phyloP scores from a whole-genome alignment of 2,329 filamentous ascomycete genomes.

The Dactylellina cionopaga region DNA sequence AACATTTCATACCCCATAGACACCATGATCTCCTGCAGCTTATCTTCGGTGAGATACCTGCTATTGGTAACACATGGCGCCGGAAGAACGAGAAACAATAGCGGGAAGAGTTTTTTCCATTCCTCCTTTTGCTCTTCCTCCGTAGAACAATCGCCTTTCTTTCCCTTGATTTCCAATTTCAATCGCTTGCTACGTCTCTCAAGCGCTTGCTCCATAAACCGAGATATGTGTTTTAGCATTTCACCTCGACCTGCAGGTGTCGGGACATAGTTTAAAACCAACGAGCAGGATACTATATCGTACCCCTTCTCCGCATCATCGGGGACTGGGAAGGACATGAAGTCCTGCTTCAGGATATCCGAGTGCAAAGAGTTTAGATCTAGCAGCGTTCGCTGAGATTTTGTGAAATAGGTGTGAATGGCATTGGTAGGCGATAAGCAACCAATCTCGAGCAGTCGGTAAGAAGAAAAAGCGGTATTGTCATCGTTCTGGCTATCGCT shows the following conservation, averaged over 20 bases:
- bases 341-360: constrained; percentile 87
- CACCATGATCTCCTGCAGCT: constrained; percentile 77
- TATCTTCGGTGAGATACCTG: constrained; percentile 80
- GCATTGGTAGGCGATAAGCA: constrained; percentile 85
- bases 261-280: constrained; percentile 95
- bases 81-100: constrained; percentile 88
- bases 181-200: constrained; percentile 2
- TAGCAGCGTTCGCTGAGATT: constrained; percentile 72
- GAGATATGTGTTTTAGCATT: constrained; percentile 80
- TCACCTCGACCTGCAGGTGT: constrained; percentile 77
- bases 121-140: constrained; percentile 46
- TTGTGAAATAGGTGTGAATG: constrained; percentile 73
- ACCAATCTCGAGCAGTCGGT: constrained; percentile 84
- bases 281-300: constrained; percentile 87
- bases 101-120: constrained; percentile 67
- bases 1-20: constrained; percentile 76
- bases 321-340: constrained; percentile 87
- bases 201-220: constrained; percentile 31
- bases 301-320: constrained; percentile 72
- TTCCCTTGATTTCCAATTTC: not conserved
- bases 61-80: constrained; percentile 89
- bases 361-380: constrained; percentile 87
- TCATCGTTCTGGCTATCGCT: constrained; percentile 18
- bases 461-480: constrained; percentile 61
- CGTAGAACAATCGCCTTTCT: constrained; percentile 58